These are phyloP conservation scores for Corchorus olitorius DNA, from an alignment of 345 rosid species.

Conservation along the genomic window DNA sequence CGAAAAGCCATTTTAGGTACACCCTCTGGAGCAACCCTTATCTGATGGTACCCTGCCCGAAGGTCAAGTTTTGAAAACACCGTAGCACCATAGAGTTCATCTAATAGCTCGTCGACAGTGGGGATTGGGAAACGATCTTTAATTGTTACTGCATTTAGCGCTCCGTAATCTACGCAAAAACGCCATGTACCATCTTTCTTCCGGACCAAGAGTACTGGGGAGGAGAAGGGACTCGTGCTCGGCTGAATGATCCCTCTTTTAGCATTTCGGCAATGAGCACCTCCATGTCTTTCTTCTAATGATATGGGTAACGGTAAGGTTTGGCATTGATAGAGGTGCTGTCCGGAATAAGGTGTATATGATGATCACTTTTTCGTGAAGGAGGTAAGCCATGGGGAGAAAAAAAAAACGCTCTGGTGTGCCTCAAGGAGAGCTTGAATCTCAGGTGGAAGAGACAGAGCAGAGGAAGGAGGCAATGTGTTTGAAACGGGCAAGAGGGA, in stretches of 20 bases:
- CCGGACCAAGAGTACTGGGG: not conserved
- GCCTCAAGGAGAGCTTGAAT: no score
- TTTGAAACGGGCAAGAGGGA: no score
- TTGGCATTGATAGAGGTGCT: not conserved
- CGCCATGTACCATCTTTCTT: not conserved
- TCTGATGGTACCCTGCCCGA: not conserved
- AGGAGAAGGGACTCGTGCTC: not conserved
- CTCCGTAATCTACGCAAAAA: not conserved
- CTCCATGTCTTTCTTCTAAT: not conserved
- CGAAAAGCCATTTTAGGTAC: not conserved
- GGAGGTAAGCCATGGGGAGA: no score
- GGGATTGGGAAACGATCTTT: not conserved
- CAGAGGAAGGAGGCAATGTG: no score
- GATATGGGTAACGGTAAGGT: not conserved
- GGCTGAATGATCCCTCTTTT: not conserved
- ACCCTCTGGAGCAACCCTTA: not conserved
- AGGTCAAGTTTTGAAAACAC: not conserved
- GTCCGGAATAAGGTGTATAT: no score
- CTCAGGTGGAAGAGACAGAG: no score
- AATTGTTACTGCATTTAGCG: not conserved
- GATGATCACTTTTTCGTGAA: no score
- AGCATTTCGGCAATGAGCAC: not conserved
- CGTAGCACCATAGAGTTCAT: not conserved
- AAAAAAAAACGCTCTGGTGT: no score
- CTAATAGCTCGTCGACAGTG: not conserved